phyloP scores from a whole-genome alignment of 2,329 filamentous ascomycete genomes.

The Shiraia bambusicola region DNA sequence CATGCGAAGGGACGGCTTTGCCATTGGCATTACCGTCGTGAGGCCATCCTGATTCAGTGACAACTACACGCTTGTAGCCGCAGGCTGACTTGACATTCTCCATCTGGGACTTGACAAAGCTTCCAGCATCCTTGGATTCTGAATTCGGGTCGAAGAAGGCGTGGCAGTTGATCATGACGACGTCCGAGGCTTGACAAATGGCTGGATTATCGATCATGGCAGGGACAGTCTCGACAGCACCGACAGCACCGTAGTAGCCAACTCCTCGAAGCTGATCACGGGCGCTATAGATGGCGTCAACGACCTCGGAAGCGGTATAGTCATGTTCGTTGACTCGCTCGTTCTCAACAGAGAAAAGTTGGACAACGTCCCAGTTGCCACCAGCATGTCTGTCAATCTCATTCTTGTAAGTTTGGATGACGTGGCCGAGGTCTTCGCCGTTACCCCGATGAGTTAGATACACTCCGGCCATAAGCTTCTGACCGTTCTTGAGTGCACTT shows the following conservation, averaged over 20 bases:
- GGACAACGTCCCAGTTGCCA: conserved; percentile 67
- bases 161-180: conserved; percentile 79
- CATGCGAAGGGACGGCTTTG: conserved; percentile 65
- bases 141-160: conserved; percentile 76
- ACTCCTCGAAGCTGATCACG: conserved; percentile 59
- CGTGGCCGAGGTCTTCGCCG: conserved; percentile 48
- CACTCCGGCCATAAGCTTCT: conserved; percentile 75
- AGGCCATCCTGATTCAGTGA: conserved; percentile 87
- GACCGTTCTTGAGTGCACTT: conserved; percentile 63
- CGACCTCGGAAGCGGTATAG: conserved; percentile 55
- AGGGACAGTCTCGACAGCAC: conserved; percentile 77
- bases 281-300: conserved; percentile 59
- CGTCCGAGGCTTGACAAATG: conserved; percentile 73
- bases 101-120: conserved; percentile 63
- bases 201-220: conserved; percentile 66
- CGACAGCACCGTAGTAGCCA: conserved; percentile 72
- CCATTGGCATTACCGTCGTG: conserved; percentile 66
- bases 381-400: conserved; percentile 49
- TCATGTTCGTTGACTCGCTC: conserved; percentile 66
- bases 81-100: conserved; percentile 52
- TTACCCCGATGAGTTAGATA: conserved; percentile 58
- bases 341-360: conserved; percentile 77
- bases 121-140: conserved; percentile 62
- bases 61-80: conserved; percentile 62
- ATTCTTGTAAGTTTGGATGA: conserved; percentile 62